Base-by-base conservation (phyloP, 2,329 filamentous ascomycete species). In the Phialophora tarda region DNA sequence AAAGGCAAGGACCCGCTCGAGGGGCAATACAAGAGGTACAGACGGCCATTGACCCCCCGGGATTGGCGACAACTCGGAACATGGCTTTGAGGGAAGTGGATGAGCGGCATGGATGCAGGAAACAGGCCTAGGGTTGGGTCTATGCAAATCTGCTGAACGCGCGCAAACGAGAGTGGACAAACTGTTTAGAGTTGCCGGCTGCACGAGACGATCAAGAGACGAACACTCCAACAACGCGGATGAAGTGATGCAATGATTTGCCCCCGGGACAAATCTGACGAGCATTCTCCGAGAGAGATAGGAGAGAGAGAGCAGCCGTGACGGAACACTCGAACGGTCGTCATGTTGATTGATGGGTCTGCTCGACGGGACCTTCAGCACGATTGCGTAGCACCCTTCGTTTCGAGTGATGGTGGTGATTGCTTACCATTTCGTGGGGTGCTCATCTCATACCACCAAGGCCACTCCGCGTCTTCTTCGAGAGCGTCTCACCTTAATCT, bases 11-110 rank as follows among this genome's bases (percentile, higher is more conserved):
- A 38, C n/a, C 50, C 48, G 55, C 55, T 66, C 59, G 64, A 61
- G 65, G 62, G 62, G 61, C 62, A 67, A 64, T 61, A 56, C 28
- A 34, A 56, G 60, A 61, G 59, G 59, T 53, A 61, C 59, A 30
- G 30, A 61, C 58, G 12, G 48, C 32, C 10, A 53, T 53, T 26
- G 58, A 61, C 28, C 48, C 11, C 32, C 24, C 59, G 47, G 59
- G 59, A 61, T 61, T 61, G 59, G 59, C 59, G 59, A 61, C 59
- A 26, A 30, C 30, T 61, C 59, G 59, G 59, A 44, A 53, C 24
- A 44, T 23, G 28, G 59, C 34, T 61, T 53, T 23, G 26, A 34
- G 17, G 53, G 28, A 55, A n/a, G 57, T 60, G 51, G 60, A 21
- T 34, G 60, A 62, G 53, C 51, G 60, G 60, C 41, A 55, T 55